phyloP scores from a whole-genome alignment of 345 rosid species.

The Excoecaria agallocha region DNA sequence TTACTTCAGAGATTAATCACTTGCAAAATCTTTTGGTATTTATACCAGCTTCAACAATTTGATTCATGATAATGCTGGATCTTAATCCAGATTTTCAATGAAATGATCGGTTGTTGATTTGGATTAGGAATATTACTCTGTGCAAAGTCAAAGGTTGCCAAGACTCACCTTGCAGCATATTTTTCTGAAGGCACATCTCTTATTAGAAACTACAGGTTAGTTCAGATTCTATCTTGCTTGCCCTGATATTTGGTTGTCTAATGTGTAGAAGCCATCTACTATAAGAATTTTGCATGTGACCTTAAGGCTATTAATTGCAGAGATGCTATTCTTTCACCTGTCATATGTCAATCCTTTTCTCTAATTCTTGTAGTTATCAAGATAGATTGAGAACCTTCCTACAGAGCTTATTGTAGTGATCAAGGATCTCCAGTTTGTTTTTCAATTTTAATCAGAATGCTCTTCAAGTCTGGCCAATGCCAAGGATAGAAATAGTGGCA shows the following conservation, averaged over 20 bases:
- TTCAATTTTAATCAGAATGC: background rate
- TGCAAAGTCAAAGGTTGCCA: constrained; percentile 83
- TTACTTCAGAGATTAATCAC: background rate
- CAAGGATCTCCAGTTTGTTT: background rate
- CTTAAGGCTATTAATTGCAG: background rate
- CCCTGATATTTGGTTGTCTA: background rate
- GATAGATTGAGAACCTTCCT: background rate
- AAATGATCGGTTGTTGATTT: constrained; percentile 11
- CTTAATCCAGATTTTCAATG: background rate
- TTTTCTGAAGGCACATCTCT: constrained; percentile 82
- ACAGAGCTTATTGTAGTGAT: background rate
- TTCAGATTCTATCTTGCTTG: constrained; percentile 5
- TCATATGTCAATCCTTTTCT: background rate
- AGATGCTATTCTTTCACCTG: background rate
- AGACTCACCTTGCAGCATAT: constrained; percentile 65
- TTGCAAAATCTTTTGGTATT: background rate
- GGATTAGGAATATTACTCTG: constrained; percentile 79
- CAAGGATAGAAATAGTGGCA: background rate
- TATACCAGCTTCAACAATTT: background rate
- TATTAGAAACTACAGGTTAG: constrained; percentile 49
- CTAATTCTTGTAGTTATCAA: background rate
- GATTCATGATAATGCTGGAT: background rate
- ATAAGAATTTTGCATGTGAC: background rate
- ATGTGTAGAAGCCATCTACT: background rate
- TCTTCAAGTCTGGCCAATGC: background rate